A percentile compares a stretch with the other conserved stretches of the same genome.
These are phyloP conservation scores for Syzygium aromaticum DNA, from an alignment of 345 rosid species.

Conservation along the genomic window DNA sequence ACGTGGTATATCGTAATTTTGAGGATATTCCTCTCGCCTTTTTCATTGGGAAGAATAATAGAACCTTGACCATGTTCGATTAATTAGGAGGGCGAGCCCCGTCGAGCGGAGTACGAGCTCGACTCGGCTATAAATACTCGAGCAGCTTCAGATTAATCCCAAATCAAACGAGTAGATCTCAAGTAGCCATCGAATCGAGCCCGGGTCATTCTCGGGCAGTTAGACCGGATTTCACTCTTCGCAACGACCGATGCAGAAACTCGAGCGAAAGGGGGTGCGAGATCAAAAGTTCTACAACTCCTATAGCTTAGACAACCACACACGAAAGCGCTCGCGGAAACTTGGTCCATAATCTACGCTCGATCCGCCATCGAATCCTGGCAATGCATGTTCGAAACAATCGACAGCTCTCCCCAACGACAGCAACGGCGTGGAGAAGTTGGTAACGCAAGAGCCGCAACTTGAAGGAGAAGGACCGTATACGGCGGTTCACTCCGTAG, in stretches of 20 bases:
- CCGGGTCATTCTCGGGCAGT: fast-evolving
- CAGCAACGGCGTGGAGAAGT: background rate
- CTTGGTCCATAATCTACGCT: background rate
- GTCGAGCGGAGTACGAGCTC: background rate
- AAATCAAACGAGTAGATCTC: background rate
- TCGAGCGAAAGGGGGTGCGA: background rate
- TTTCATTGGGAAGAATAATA: background rate
- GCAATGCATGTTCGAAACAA: background rate
- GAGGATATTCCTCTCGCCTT: background rate
- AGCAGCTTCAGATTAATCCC: background rate
- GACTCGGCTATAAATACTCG: background rate
- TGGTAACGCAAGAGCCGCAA: background rate
- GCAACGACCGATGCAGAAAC: fast-evolving
- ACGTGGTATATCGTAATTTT: background rate
- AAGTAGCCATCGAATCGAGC: background rate
- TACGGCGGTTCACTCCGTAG: background rate
- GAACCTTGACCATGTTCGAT: background rate
- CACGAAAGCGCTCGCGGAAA: background rate
- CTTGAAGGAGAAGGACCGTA: background rate
- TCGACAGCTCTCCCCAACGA: background rate
- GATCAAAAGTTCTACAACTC: background rate
- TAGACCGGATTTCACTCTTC: background rate
- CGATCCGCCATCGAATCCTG: background rate
- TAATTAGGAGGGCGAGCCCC: background rate
- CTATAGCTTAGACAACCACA: background rate